Percentiles rank a stretch among this genome's conserved stretches.
Conservation (phyloP, 257 asterid species). For the Capsicum chinense region DNA sequence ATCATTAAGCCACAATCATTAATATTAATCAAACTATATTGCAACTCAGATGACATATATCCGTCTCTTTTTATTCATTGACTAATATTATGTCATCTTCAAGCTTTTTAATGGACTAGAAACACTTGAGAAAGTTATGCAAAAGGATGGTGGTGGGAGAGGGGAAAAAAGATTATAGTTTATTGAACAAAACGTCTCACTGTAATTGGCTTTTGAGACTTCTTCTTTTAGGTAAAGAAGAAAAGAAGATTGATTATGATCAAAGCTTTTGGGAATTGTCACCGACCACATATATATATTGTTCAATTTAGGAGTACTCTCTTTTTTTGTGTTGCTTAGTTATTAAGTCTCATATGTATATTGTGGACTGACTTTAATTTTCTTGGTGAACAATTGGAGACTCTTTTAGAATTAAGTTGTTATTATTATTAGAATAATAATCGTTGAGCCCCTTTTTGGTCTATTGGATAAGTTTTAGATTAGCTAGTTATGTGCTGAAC, state of each 20-base stretch:
- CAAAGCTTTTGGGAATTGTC: neutral
- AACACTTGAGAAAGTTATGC: neutral
- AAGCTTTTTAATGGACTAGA: neutral
- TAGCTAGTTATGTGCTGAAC: constrained; percentile 11
- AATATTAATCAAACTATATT: too few relatives aligned
- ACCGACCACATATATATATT: constrained; percentile 31
- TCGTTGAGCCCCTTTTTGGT: neutral
- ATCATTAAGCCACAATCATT: too few relatives aligned
- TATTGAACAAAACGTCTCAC: neutral
- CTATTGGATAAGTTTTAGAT: constrained; percentile 20
- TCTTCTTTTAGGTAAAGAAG: constrained; percentile 16
- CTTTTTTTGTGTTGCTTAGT: constrained; percentile 35
- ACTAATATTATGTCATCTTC: neutral
- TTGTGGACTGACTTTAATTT: constrained; percentile 17
- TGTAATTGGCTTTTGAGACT: constrained; percentile 18
- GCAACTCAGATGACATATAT: neutral
- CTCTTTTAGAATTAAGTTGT: neutral
- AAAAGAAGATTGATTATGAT: neutral
- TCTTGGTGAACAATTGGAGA: constrained; percentile 22
- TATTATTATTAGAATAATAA: neutral
- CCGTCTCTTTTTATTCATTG: neutral
- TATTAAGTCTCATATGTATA: neutral
- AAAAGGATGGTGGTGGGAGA: constrained; percentile 1
- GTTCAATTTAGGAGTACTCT: constrained; percentile 5
- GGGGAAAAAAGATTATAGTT: neutral